A percentile compares a stretch with the other conserved stretches of the same genome.
These are phyloP conservation scores for Pezicula neosporulosa DNA, from an alignment of 2,329 filamentous ascomycete genomes.

Conservation along the genomic window DNA sequence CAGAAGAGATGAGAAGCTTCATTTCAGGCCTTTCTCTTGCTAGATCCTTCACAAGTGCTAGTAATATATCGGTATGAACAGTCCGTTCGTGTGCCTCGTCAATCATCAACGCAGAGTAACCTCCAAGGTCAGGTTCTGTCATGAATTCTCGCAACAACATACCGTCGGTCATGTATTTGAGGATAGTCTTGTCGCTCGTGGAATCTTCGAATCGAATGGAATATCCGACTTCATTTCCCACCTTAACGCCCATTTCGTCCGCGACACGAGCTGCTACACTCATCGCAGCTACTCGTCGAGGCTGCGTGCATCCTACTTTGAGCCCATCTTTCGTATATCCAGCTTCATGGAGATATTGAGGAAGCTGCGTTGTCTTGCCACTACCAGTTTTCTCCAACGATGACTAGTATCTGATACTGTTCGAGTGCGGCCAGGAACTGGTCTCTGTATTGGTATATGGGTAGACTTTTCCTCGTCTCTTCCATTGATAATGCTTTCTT, in stretches of 20 bases:
- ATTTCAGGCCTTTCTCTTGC: slow-evolving; percentile 78
- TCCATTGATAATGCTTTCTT: slow-evolving; percentile 85
- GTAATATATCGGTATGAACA: slow-evolving; percentile 83
- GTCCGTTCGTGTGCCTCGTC: slow-evolving; percentile 97
- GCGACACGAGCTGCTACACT: slow-evolving; percentile 94
- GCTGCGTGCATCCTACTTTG: slow-evolving; percentile 92
- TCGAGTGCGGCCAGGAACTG: slow-evolving; percentile 83
- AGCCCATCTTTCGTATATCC: slow-evolving; percentile 81
- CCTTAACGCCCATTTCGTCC: slow-evolving; percentile 85
- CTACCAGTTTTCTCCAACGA: slow-evolving; percentile 91
- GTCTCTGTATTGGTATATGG: slow-evolving; percentile 85
- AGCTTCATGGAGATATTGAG: slow-evolving; percentile 89
- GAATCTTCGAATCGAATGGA: slow-evolving; percentile 92
- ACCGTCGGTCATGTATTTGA: slow-evolving; percentile 98
- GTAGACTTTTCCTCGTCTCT: slow-evolving; percentile 84
- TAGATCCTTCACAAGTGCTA: slow-evolving; percentile 86
- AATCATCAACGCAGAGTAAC: slow-evolving; percentile 89
- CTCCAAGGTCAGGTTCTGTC: slow-evolving; percentile 78
- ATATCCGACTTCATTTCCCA: slow-evolving; percentile 92
- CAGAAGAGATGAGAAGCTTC: slow-evolving; percentile 87
- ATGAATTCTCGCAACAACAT: slow-evolving; percentile 90
- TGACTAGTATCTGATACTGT: slow-evolving; percentile 81
- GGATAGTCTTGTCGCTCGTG: slow-evolving; percentile 83
- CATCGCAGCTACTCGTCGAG: slow-evolving; percentile 94
- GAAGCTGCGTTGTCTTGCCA: slow-evolving; percentile 93